Base-by-base conservation (phyloP, 2,329 filamentous ascomycete species). In the Penicillium italicum region DNA sequence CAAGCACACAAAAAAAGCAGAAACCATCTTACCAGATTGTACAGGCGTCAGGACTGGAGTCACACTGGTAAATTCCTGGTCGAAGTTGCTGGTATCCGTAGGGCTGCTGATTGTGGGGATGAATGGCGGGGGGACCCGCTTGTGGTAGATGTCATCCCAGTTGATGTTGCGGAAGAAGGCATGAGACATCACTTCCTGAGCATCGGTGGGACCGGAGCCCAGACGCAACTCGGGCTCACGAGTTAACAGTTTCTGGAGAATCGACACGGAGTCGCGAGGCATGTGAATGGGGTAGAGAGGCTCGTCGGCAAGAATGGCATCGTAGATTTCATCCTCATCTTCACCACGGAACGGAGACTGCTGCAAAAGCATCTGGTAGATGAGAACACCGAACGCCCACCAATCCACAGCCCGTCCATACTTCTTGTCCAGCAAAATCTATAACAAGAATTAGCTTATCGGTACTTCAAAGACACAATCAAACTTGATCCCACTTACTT, bases 11-110 rank as follows among this genome's bases (percentile, higher is more conserved):
- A 18, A 28, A 37, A 24, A 26, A 3, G 5, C 14, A 24, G n/a
- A 24, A 18, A 22, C n/a, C n/a, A 38, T 8, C 89, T 79, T 88
- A 95, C 92, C 91, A 76, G 91, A 96, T 77, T 97, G 92, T 53
- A 99, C 94, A 49, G 94, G 94, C 30, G 94, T 99, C 64, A 99
- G 82, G 55, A 99, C 94, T 1, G 94, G 94, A 40, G 94, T 99
- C 52, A 99, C 94, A 70, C 93, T 97, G 1, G 94, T 99, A 72
- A 99, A 99, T 73, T 99, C 94, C 44, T 90, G 91, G 73, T 99
- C 94, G 74, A 99, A 99, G 78, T 99, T 99, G 81, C 92, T 97
- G n/a, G 94, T 99, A 78, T 99, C 94, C 41, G 94, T 97, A 9
- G 92, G 84, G 72, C 84, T 95, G 76, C 89, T 94, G 68, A 99